These are phyloP conservation scores for Penicillium vulpinum DNA, from an alignment of 2,329 filamentous ascomycete species.

Conservation along the genomic window DNA sequence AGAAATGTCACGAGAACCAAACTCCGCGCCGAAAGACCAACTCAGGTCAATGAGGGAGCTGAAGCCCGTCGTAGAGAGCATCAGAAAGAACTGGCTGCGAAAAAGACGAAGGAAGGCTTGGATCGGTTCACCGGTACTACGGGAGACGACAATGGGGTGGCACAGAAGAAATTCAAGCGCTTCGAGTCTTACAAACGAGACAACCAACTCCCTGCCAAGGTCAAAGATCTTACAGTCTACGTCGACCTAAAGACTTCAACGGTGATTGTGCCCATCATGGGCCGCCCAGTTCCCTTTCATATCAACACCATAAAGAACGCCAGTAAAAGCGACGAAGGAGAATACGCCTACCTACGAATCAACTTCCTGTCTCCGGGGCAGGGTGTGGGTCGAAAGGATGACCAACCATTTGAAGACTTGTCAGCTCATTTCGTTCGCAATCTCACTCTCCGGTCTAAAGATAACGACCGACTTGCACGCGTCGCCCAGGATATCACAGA, in stretches of 20 bases:
- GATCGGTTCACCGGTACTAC: slow-evolving; percentile 83
- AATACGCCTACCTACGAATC: slow-evolving; percentile 90
- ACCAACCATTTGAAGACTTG: slow-evolving; percentile 96
- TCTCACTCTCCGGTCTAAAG: slow-evolving; percentile 88
- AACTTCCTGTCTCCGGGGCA: slow-evolving; percentile 97
- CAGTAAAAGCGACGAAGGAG: slow-evolving; percentile 93
- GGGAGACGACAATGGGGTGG: slow-evolving; percentile 80
- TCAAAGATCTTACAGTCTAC: slow-evolving; percentile 83
- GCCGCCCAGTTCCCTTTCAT: slow-evolving; percentile 94
- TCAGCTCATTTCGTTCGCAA: slow-evolving; percentile 94
- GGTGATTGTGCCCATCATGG: slow-evolving; percentile 94
- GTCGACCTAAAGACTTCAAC: slow-evolving; percentile 90
- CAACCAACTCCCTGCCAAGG: slow-evolving; percentile 80
- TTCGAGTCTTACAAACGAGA: slow-evolving; percentile 99
- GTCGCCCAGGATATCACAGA: slow-evolving; percentile 93
- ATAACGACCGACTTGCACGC: slow-evolving; percentile 83
- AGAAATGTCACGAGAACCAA: slow-evolving; percentile 96
- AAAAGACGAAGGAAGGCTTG: slow-evolving; percentile 87
- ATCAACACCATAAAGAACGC: slow-evolving; percentile 99
- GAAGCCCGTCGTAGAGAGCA: slow-evolving; percentile 86
- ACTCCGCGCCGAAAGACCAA: slow-evolving; percentile 83
- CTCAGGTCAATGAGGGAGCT: slow-evolving; percentile 83
- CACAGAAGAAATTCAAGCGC: slow-evolving; percentile 97
- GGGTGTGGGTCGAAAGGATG: slow-evolving; percentile 94
- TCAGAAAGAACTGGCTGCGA: slow-evolving; percentile 82